Conservation (phyloP, 805 yeast genomes). For the Candida nanaspora region DNA sequence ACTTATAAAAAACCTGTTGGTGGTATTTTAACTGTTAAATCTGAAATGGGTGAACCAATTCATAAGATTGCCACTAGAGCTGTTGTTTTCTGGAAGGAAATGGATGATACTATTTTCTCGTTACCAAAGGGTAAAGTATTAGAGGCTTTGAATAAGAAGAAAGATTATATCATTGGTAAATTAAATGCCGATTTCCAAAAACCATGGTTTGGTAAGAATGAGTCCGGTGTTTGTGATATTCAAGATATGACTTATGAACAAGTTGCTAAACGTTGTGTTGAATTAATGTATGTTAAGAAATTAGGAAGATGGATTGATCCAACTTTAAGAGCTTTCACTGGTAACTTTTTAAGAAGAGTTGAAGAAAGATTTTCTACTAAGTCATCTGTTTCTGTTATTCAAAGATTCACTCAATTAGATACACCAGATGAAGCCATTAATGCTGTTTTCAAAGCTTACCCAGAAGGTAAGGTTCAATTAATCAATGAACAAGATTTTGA, state of each 20-base stretch:
- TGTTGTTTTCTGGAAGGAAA: slow-evolving; percentile 94
- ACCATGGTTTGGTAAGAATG: slow-evolving; percentile 90
- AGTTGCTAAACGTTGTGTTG: slow-evolving; percentile 81
- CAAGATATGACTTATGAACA: slow-evolving; percentile 95
- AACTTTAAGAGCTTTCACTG: slow-evolving; percentile 79
- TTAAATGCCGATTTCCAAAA: slow-evolving; percentile 95
- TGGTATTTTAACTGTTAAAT: slow-evolving; percentile 91
- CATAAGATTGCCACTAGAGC: slow-evolving; percentile 98
- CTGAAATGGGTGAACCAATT: slow-evolving; percentile 99
- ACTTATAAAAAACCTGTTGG: slow-evolving; percentile 95
- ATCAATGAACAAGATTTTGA: slow-evolving; percentile 94
- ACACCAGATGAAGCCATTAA: slow-evolving; percentile 57
- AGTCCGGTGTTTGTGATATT: slow-evolving; percentile 76
- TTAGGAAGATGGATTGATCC: slow-evolving; percentile 83
- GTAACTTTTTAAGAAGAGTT: slow-evolving; percentile 82
- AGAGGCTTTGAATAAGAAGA: slow-evolving; percentile 76
- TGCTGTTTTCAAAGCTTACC: slow-evolving; percentile 58
- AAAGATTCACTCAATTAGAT: slow-evolving; percentile 61
- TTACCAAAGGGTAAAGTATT: slow-evolving; percentile 84
- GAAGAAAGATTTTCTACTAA: slow-evolving; percentile 86
- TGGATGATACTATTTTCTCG: slow-evolving; percentile 88
- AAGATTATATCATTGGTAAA: slow-evolving; percentile 74
- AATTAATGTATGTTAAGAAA: slow-evolving; percentile 76
- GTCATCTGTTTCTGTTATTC: slow-evolving; percentile 61
- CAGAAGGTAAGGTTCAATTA: slow-evolving; percentile 72